These are phyloP conservation scores for Trichoderma erinaceum DNA, from an alignment of 495 filamentous ascomycete species.

Conservation along the genomic window DNA sequence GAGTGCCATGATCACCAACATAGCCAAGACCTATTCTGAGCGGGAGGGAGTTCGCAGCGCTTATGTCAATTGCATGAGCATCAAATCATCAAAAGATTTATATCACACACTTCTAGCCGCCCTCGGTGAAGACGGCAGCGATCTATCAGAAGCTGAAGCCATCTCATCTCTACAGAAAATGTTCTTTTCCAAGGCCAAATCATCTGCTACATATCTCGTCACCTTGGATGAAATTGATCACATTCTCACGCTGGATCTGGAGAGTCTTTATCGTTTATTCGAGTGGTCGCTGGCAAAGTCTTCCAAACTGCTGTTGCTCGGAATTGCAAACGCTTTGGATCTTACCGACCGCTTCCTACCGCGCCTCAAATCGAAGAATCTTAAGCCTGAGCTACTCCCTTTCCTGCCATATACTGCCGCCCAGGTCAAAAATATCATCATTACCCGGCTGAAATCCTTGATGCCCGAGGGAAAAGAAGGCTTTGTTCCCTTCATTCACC, in stretches of 20 bases:
- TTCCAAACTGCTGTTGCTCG: slow-evolving; percentile 76
- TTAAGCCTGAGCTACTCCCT: slow-evolving; percentile 83
- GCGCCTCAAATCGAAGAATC: slow-evolving; percentile 81
- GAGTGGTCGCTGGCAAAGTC: slow-evolving; percentile 80
- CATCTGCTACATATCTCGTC: slow-evolving; percentile 58
- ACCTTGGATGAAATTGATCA: slow-evolving; percentile 94
- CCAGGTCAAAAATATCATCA: slow-evolving; percentile 86
- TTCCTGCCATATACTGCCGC: slow-evolving; percentile 86
- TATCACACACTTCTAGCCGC: slow-evolving; percentile 64
- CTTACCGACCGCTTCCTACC: slow-evolving; percentile 93
- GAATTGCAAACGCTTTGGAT: slow-evolving; percentile 95
- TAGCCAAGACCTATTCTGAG: slow-evolving; percentile 53
- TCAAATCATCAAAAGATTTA: slow-evolving; percentile 76
- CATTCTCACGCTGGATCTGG: slow-evolving; percentile 76
- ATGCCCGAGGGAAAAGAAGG: slow-evolving; percentile 47
- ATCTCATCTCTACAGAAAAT: slow-evolving; percentile 55
- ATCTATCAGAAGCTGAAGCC: slow-evolving; percentile 46
- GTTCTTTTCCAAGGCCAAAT: slow-evolving; percentile 58
- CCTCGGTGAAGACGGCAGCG: slow-evolving; percentile 30
- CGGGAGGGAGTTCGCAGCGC: slow-evolving; percentile 38
- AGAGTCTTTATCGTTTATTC: slow-evolving; percentile 83
- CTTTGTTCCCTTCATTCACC: slow-evolving; percentile 83
- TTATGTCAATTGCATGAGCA: slow-evolving; percentile 94
- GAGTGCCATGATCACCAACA: slow-evolving; percentile 81
- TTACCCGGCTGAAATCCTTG: slow-evolving; percentile 69